Evolutionary conservation across 139 green algal genomes (phyloP).

Genomic region (Chlorella ohadii): DNA sequence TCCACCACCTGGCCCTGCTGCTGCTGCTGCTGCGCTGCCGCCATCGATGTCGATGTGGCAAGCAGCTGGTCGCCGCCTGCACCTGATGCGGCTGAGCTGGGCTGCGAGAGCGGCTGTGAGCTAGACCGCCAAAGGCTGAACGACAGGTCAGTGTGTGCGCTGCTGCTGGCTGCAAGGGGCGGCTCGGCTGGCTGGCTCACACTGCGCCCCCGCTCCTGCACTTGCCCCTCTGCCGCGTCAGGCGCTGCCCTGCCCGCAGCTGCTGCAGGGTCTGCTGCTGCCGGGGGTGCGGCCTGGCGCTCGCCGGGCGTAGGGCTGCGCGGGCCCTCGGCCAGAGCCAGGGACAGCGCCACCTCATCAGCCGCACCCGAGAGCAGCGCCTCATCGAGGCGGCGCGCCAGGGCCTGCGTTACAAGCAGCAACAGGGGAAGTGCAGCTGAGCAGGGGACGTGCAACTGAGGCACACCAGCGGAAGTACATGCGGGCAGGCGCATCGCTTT

Average conservation of each 20-base stretch:
- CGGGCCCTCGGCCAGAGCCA: background rate
- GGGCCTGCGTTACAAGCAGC: slow-evolving; percentile 9
- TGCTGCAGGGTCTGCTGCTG: too few relatives aligned
- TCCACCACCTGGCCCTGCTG: slow-evolving; percentile 77
- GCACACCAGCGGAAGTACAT: too few relatives aligned
- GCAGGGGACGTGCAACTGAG: background rate
- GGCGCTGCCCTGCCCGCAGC: too few relatives aligned
- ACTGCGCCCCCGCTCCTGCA: background rate
- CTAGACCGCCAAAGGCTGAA: too few relatives aligned
- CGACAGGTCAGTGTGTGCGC: too few relatives aligned
- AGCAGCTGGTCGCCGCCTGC: background rate
- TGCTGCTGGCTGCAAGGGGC: background rate
- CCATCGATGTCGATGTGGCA: slow-evolving; percentile 65
- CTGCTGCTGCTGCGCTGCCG: slow-evolving; percentile 66
- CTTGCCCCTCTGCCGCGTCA: background rate
- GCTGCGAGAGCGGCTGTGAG: too few relatives aligned
- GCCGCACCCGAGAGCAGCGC: background rate
- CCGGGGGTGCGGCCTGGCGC: too few relatives aligned
- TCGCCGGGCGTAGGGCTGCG: too few relatives aligned
- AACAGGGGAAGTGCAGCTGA: background rate
- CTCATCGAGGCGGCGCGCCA: slow-evolving; percentile 35
- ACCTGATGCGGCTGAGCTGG: too few relatives aligned
- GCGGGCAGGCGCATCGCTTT: too few relatives aligned
- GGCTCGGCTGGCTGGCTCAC: background rate
- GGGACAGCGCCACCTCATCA: background rate